Evolutionary conservation across 768 basidiomycete species (phyloP).

Genomic region (Lactifluus subvellereus): DNA sequence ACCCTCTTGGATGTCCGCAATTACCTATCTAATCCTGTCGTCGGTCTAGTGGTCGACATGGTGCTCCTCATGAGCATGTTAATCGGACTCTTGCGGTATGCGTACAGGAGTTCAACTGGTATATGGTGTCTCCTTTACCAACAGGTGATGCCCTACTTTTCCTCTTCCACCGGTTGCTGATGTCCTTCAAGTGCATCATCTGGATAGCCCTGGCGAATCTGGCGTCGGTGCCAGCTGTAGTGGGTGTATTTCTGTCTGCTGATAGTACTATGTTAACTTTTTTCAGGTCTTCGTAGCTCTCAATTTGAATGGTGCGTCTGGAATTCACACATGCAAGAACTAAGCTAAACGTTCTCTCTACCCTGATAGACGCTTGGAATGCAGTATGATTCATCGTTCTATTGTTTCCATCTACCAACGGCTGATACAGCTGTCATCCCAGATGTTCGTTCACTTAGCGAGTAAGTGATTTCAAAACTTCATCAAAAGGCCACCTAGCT

Average conservation of each 20-base stretch:
- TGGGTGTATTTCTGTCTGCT: background rate
- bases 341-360: no score
- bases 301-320: no score
- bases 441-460: no score
- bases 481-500: no score
- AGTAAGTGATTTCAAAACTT: no score
- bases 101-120: background rate
- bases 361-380: no score
- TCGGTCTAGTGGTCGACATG: background rate
- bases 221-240: background rate
- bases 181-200: background rate
- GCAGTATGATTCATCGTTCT: no score
- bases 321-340: no score
- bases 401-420: no score
- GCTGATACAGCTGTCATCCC: no score
- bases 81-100: background rate
- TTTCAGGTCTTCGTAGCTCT: no score
- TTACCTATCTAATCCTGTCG: background rate
- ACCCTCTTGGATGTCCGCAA: background rate
- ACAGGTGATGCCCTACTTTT: background rate
- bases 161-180: background rate
- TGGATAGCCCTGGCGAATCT: background rate
- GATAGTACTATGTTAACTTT: no score
- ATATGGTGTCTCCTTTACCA: constrained; percentile 4
- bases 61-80: background rate